Base-by-base conservation (phyloP, 139 green algal species). In the Auxenochlorella pyrenoidosa region DNA sequence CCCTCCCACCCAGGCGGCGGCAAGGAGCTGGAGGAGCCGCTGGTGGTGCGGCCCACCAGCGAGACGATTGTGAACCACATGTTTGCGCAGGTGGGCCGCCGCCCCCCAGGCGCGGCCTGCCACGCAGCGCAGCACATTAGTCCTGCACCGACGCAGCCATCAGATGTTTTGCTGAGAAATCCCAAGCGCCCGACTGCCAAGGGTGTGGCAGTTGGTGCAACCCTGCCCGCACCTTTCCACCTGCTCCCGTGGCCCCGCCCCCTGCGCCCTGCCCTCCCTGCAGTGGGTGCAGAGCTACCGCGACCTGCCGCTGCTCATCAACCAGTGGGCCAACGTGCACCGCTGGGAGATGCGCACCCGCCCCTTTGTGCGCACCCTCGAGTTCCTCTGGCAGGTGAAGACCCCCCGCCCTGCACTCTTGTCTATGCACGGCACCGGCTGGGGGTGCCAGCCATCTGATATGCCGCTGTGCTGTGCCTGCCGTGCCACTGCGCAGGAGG, bases 11-110 rank as follows among this genome's bases (percentile, higher is more conserved):
- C 92, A 96, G 94, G 93, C 63, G 96, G 96, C 43, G 96, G 96
- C 85, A 98, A 98, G 94, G 97, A 99, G 34, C 92, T 99, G 79
- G 98, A 99, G 88, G 98, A 99, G 91, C 95, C 96, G 1, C 95
- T 99, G 79, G 98, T 98, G 84, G 97, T 99, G 86, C 93, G 98
- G 26, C 98, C 98, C 70, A 99, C 98, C 54, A 95, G 85, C 34
- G 98, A 99, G 93, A 99, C 98, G 34, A 99, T 99, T 47, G 94
- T 99, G 36, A 99, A 99, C 92, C 95, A 99, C 94, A 99, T 99
- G 97, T 98, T 99, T 86, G 85, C 94, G 1, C 95, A 98, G 92
- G 94, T 96, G 95, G 92, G 93, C 47, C 76, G 32, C 88, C 8
- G 6, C 70, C n/a, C 16, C 22, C 15, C n/a, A n/a, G n/a, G n/a